Conservation (phyloP, 257 asterid genomes). For the Capsicum chinense region DNA sequence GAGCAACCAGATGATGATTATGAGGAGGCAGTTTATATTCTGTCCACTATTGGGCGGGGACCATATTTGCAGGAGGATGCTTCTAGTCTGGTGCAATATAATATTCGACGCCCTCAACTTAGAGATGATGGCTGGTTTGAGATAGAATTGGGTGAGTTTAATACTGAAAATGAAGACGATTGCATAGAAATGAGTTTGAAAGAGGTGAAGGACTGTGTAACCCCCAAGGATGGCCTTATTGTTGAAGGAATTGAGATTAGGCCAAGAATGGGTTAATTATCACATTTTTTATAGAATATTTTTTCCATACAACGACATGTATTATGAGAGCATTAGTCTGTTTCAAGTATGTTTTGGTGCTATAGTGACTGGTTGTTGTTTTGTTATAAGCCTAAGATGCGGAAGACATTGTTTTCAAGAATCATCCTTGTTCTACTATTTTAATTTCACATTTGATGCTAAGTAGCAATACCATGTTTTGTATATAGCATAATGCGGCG, state of each 20-base stretch:
- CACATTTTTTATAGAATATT: not conserved
- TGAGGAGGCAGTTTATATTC: too few species aligned
- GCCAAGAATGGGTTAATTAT: not conserved
- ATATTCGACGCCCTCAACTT: not conserved
- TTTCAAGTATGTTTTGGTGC: not conserved
- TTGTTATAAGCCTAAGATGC: too few species aligned
- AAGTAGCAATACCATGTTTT: not conserved
- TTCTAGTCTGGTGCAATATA: too few species aligned
- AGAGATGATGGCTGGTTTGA: not conserved
- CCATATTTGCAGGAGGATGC: not conserved
- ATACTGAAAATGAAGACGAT: not conserved
- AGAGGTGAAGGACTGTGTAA: not conserved
- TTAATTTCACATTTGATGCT: too few species aligned
- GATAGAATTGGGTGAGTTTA: not conserved
- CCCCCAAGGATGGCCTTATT: not conserved
- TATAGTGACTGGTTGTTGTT: too few species aligned
- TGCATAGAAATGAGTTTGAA: not conserved
- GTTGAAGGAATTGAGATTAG: constrained; percentile 12
- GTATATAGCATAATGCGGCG: not conserved
- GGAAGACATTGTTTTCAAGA: too few species aligned
- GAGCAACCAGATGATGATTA: too few species aligned
- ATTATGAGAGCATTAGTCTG: not conserved
- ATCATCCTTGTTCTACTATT: too few species aligned
- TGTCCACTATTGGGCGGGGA: not conserved
- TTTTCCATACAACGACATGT: not conserved